phyloP scores from a whole-genome alignment of 2,329 filamentous ascomycete species.

The Sporothrix pseudoabietina region DNA sequence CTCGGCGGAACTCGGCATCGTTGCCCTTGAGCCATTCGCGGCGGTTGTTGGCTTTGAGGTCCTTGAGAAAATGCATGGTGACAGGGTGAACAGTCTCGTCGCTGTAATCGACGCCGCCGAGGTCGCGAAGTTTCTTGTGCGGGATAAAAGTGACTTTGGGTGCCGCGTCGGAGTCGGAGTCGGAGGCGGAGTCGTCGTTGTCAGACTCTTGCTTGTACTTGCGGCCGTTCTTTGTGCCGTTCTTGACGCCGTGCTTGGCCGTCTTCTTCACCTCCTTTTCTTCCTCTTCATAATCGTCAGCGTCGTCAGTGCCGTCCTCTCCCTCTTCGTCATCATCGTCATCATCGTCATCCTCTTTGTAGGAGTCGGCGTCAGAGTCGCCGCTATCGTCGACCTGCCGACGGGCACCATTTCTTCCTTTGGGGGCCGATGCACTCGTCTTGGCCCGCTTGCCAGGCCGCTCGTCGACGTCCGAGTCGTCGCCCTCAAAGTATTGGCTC shows the following conservation, averaged over 20 bases:
- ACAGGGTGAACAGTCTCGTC: slow-evolving; percentile 59
- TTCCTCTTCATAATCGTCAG: slow-evolving; percentile 36
- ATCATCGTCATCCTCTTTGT: slow-evolving; percentile 39
- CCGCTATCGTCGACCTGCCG: slow-evolving; percentile 36
- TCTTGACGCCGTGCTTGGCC: slow-evolving; percentile 28
- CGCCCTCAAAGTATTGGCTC: slow-evolving; percentile 56
- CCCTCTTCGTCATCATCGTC: slow-evolving; percentile 39
- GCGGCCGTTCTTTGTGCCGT: neutral
- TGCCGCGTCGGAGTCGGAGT: slow-evolving; percentile 43
- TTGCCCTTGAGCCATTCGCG: slow-evolving; percentile 67
- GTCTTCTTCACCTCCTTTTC: slow-evolving; percentile 36
- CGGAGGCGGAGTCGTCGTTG: slow-evolving; percentile 44
- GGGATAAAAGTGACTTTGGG: slow-evolving; percentile 48
- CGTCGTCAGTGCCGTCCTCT: slow-evolving; percentile 38
- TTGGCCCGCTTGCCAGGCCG: slow-evolving; percentile 33
- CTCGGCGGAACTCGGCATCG: slow-evolving; percentile 75
- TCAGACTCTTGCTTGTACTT: slow-evolving; percentile 3
- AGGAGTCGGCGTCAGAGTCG: slow-evolving; percentile 35
- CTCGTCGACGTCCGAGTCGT: slow-evolving; percentile 35
- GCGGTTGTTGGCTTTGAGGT: slow-evolving; percentile 62
- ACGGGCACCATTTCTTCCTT: neutral
- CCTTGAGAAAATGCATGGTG: slow-evolving; percentile 59
- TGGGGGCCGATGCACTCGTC: neutral
- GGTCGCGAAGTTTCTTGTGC: slow-evolving; percentile 46
- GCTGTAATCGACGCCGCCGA: slow-evolving; percentile 51